Base-by-base conservation (phyloP, 73 alveolate species). In the Paramecium sexaurelia region DNA sequence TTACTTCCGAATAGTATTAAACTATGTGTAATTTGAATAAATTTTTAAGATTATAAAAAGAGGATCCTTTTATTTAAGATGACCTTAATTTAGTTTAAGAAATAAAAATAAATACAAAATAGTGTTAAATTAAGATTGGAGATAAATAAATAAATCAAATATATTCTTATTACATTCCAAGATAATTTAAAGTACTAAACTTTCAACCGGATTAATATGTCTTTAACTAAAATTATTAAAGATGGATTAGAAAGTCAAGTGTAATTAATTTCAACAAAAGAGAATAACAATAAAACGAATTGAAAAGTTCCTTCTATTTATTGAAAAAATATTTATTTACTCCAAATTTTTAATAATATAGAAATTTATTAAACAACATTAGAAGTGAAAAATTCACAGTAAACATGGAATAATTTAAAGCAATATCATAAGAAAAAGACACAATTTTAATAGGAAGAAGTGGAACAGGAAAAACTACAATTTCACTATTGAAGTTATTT, bases 391-490 rank as follows among this genome's bases (percentile, higher is more conserved):
- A 51, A 5, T 51, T 51, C 17, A 17, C 13, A 20, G 4, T 51
- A n/a, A 51, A 51, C 17, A 51, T 1, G n/a, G 67, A 51, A 51
- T 51, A 51, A 17, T 51, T n/a, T 51, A 0, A 51, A 51, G 67
- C 33, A 15, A 51, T 51, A 17, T 51, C 67, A 0, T 0, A 51
- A 51, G 67, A 51, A 17, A 2, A 29, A 3, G 67, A 94, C 82
- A 43, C 91, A 41, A 71, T 96, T 1, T 69, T 93, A 32, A 73
- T 96, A 0, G 98, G 98, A 0, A 71, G 98, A 55, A 92, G 96
- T 27, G 98, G 98, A 8, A 95, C 98, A 15, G 98, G 98, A 6
- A 95, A 95, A 67, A 95, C 98, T 15, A 95, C 97, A 22, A 66
- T 95, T 17, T 84, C 97, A 19, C 84, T 95, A 3, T 71, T 94